A percentile compares a stretch with the other conserved stretches of the same genome.
Evolutionary conservation across 1,284 basidiomycete genomes (phyloP).

Genomic region (Malassezia caprae): DNA sequence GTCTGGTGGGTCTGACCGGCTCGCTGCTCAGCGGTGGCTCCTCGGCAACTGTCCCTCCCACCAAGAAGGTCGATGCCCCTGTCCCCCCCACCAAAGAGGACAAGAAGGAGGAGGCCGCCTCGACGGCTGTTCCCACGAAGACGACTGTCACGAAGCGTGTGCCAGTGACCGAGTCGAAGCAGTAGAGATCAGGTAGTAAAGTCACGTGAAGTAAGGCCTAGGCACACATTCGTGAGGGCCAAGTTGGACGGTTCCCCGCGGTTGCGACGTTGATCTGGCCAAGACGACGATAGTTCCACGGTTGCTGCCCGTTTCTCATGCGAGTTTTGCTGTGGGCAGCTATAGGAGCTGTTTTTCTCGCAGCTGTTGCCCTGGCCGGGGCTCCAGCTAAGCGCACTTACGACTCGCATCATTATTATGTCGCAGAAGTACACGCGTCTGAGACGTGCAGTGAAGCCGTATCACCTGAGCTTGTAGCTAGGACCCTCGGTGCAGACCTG

Average conservation of each 20-base stretch:
- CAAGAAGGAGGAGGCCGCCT: conserved; percentile 4
- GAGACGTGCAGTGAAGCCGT: conserved; percentile 21
- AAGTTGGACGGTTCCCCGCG: not conserved
- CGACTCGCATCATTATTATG: conserved; percentile 78
- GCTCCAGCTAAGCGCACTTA: conserved; percentile 52
- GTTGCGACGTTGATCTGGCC: not conserved
- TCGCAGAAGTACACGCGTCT: conserved; percentile 62
- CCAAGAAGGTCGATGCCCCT: conserved; percentile 15
- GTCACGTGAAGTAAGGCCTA: not conserved
- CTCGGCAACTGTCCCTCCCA: not conserved
- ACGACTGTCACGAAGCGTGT: conserved; percentile 12
- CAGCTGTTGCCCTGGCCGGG: not conserved
- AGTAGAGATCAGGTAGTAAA: not conserved
- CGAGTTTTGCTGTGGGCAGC: not conserved
- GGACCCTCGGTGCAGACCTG: conserved; percentile 65
- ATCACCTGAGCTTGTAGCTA: conserved; percentile 50
- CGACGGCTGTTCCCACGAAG: conserved; percentile 12
- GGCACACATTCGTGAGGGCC: not conserved
- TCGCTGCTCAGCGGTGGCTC: conserved; percentile 25
- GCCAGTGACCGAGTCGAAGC: not conserved
- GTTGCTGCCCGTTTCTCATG: not conserved
- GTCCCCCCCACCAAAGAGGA: not conserved
- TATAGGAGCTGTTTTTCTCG: not conserved
- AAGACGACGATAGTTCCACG: not conserved
- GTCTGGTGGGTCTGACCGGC: conserved; percentile 30